Evolutionary conservation across 2,329 filamentous ascomycete genomes (phyloP), one percentile per base, ranked within the genome.

Genomic region (Exophiala calicioides): DNA sequence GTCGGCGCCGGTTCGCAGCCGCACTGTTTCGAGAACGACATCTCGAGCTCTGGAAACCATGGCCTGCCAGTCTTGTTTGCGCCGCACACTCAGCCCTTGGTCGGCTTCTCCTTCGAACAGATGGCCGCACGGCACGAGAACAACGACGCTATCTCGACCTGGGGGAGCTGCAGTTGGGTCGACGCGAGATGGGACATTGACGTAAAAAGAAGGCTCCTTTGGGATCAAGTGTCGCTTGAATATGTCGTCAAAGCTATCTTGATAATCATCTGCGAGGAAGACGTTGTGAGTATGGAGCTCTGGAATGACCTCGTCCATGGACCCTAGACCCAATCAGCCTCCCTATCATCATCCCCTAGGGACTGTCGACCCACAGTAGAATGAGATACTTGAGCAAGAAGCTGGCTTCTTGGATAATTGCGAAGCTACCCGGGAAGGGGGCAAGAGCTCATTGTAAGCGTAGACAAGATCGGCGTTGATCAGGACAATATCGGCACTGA

Each of bases 401-500:
- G 47, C 50, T 13, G 48, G 44, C 41, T 55, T 55, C 40, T 51
- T 53, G 23, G 58, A 53, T 4, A 79, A 66, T 3, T 67, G 68
- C 7, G 47, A 58, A 2, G 67, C 66, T 40, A 70, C 69, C 1
- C 66, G 60, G 26, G 74, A 73, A 4, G 72, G 66, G 0, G 82
- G 82, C 1, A 89, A 76, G 3, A 89, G 76, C 52, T 86, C 79
- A 64, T 79, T 83, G 70, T 88, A 88, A 2, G 85, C 80, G 62
- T 89, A 88, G 27, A 86, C 81, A 2, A 89, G 71, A 60, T 90
- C 86, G 0, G 85, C 82, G 57, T 89, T 89, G 57, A 86, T 76
- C 12, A 88, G 74, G 1, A 88, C 80, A 2, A 85, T 66, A 56
- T 88, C 84, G 12, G 84, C 84, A 0, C 67, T 63, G 4, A 87